Percentiles rank a stretch among this genome's conserved stretches.
Conservation (phyloP, 805 yeast genomes). For the Barnettozyma sp. region DNA sequence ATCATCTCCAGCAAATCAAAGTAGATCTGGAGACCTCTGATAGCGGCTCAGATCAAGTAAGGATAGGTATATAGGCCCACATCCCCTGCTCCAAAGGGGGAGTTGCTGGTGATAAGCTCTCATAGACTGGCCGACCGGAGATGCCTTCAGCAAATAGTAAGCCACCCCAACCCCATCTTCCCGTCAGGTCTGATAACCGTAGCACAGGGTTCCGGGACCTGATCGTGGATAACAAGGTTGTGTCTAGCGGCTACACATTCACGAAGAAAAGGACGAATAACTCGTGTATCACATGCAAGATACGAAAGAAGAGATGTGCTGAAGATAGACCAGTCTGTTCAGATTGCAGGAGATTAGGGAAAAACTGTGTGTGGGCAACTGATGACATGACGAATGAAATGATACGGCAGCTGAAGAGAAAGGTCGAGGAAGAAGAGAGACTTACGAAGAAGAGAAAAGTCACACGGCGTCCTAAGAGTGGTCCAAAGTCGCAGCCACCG, state of each 20-base stretch:
- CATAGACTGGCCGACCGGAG: too few relatives aligned
- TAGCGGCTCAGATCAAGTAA: too few relatives aligned
- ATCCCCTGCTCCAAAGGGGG: too few relatives aligned
- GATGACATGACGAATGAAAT: slow-evolving; percentile 32
- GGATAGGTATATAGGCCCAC: too few relatives aligned
- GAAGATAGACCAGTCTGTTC: slow-evolving; percentile 62
- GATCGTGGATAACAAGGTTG: slow-evolving; percentile 14
- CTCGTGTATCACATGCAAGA: slow-evolving; percentile 68
- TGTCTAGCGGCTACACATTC: slow-evolving; percentile 19
- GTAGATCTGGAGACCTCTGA: too few relatives aligned
- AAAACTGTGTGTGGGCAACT: slow-evolving; percentile 65
- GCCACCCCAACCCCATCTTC: background rate
- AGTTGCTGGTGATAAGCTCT: too few relatives aligned
- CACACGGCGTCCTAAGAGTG: background rate
- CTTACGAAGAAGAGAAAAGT: slow-evolving; percentile 8
- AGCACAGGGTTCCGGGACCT: slow-evolving; percentile 14
- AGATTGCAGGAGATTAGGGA: slow-evolving; percentile 58
- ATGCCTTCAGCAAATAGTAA: too few relatives aligned
- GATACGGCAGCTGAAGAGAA: slow-evolving; percentile 23
- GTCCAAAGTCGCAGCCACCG: background rate
- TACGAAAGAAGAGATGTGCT: slow-evolving; percentile 68
- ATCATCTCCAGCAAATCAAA: too few relatives aligned
- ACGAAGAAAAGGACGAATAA: slow-evolving; percentile 38
- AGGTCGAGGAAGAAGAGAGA: slow-evolving; percentile 22
- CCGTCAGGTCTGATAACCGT: background rate